phyloP scores from a whole-genome alignment of 1,284 basidiomycete genomes.

The Leccinum pachyderme region DNA sequence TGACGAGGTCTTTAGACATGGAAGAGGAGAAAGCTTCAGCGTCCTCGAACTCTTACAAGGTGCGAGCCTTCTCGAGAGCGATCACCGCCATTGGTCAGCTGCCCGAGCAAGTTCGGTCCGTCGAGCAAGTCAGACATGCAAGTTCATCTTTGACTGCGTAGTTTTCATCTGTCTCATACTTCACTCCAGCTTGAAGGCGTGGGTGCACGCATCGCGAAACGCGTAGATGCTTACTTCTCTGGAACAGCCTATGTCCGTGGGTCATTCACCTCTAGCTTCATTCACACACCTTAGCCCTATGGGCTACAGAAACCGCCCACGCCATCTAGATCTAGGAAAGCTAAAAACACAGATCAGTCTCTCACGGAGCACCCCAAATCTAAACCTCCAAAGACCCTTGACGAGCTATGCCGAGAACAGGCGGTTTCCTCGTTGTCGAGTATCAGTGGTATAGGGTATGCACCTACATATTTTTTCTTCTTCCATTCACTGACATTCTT shows the following conservation, averaged over 20 bases:
- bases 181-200: constrained; percentile 40
- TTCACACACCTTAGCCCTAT: constrained; percentile 1
- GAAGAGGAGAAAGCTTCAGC: constrained; percentile 40
- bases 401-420: constrained; percentile 18
- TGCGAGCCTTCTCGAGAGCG: constrained; percentile 48
- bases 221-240: constrained; percentile 41
- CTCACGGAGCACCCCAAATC: not conserved
- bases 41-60: constrained; percentile 45
- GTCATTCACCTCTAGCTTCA: constrained; percentile 13
- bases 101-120: constrained; percentile 41
- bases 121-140: constrained; percentile 37
- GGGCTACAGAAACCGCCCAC: constrained; percentile 16
- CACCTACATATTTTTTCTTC: constrained; percentile 19
- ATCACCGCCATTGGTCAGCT: constrained; percentile 41
- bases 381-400: constrained; percentile 24
- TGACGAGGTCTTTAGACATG: constrained; percentile 35
- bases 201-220: constrained; percentile 41
- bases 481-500: not conserved
- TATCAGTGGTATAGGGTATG: constrained; percentile 25
- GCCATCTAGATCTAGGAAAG: constrained; percentile 14
- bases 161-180: constrained; percentile 9
- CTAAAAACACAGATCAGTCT: not conserved
- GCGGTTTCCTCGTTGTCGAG: constrained; percentile 15
- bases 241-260: constrained; percentile 37
- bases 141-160: constrained; percentile 7